Evolutionary conservation across 78 protist species (phyloP).

Genomic region (Dictyostelium capitatum): DNA sequence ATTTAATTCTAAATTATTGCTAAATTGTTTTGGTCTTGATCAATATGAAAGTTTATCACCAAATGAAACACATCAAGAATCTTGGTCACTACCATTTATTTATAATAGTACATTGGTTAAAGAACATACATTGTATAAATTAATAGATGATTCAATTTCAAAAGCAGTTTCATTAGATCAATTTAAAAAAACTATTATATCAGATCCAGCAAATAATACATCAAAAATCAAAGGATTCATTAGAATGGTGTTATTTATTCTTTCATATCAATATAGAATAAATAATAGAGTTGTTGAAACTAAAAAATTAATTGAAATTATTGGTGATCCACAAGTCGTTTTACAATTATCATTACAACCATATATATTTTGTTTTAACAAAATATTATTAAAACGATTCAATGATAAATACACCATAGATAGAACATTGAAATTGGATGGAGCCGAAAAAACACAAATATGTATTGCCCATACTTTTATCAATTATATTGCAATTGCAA

Average conservation of each 20-base stretch:
- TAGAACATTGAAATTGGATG: not conserved
- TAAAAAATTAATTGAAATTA: not conserved
- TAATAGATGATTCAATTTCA: not conserved
- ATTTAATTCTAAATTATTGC: not conserved
- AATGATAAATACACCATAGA: not conserved
- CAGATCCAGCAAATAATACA: not conserved
- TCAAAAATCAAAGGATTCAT: not conserved
- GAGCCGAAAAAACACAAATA: not conserved
- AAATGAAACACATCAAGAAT: too few relatives aligned
- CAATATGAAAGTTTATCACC: too few relatives aligned
- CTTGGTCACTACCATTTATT: not conserved
- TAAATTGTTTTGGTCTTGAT: not conserved
- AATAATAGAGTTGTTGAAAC: not conserved
- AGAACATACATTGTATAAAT: too few relatives aligned
- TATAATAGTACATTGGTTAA: not conserved
- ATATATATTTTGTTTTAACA: not conserved
- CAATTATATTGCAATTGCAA: slow-evolving; percentile 21
- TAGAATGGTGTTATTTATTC: slow-evolving; percentile 35
- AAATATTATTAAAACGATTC: not conserved
- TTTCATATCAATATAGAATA: not conserved
- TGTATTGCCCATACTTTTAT: not conserved
- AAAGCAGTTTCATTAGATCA: not conserved
- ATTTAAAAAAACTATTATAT: not conserved
- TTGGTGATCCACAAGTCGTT: not conserved
- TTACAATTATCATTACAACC: not conserved